Evolutionary conservation across 495 filamentous ascomycete species (phyloP), one percentile per base, ranked within the genome.

Genomic region (Penicillium steckii): DNA sequence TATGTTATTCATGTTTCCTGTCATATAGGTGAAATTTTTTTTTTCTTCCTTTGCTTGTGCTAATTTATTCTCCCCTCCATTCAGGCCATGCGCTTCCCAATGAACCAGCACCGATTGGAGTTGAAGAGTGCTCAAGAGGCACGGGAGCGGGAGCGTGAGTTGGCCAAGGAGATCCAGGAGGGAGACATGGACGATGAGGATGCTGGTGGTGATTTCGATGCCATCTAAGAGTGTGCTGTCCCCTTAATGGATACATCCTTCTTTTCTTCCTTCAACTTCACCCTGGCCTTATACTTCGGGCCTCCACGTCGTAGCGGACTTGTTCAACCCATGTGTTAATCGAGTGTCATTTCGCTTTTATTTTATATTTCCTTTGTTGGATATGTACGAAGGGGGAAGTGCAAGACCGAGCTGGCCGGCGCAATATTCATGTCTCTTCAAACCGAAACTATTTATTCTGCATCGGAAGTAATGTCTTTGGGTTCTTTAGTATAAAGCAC

Each of bases 121-220:
- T 77, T 97, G 44, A 96, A 95, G 85, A 97, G 94, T 63, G 94
- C 95, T 2, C 92, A 96, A 70, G 94, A 97, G 73, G 94, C 94
- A 17, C 84, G 94, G 35, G 94, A 98, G 73, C 81, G 94, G 33
- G 94, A 98, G 75, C 79, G 95, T 23, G 94, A 98, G 69, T 79
- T 98, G 72, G 94, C 93, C 42, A 98, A 97, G 82, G 94, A 98
- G 80, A 98, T 98, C 62, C 89, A 96, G 71, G 94, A 97, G 56
- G 94, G 95, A 13, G 94, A 97, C 61, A 83, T 96, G 73, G 94
- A 97, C 59, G 94, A 96, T 66, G 95, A 96, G 63, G 94, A 97
- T 78, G 89, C 92, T 44, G 91, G 91, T 46, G 94, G 91, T 32
- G 95, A 96, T 64, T 97, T 96, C 69, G 95, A 97, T 70, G 93